Conservation (phyloP, 2,329 filamentous ascomycete species). For the Ophiocordyceps sinensis region DNA sequence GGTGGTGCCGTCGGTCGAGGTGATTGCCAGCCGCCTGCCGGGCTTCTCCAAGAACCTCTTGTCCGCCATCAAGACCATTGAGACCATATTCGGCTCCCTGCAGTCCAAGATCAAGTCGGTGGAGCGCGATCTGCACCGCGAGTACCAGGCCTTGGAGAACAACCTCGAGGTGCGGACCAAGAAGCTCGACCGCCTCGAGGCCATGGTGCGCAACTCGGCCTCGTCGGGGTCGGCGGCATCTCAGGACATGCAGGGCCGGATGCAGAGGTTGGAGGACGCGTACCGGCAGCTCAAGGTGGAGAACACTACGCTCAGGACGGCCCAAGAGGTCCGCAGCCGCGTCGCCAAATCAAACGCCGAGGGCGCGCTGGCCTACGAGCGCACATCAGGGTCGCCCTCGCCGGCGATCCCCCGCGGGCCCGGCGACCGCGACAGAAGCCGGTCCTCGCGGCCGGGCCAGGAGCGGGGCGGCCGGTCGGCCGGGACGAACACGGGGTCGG, state of each 20-base stretch:
- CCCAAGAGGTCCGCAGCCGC: conserved; percentile 42
- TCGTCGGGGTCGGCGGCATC: conserved; percentile 31
- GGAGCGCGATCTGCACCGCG: conserved; percentile 81
- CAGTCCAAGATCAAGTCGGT: conserved; percentile 66
- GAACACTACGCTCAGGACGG: conserved; percentile 53
- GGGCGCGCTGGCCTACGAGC: conserved; percentile 16
- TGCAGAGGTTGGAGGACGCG: conserved; percentile 42
- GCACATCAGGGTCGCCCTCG: conserved; percentile 32
- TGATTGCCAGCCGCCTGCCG: conserved; percentile 70
- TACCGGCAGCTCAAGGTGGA: conserved; percentile 51
- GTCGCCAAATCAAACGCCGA: conserved; percentile 27
- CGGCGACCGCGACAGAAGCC: conserved; percentile 30
- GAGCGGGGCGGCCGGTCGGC: conserved; percentile 16
- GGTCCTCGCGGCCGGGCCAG: conserved; percentile 16
- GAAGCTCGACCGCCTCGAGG: conserved; percentile 77
- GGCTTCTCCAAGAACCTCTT: conserved; percentile 86
- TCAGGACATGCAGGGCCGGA: conserved; percentile 28
- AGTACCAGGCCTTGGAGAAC: conserved; percentile 76
- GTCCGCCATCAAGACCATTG: conserved; percentile 74
- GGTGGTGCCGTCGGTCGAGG: conserved; percentile 66
- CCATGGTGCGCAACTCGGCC: conserved; percentile 53
- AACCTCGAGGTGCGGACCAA: conserved; percentile 68
- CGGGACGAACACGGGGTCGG: conserved; percentile 12
- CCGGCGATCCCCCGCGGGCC: conserved; percentile 38
- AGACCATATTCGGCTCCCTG: conserved; percentile 65